A percentile compares a stretch with the other conserved stretches of the same genome.
Evolutionary conservation across 2,329 filamentous ascomycete species (phyloP).

Genomic region (Camptophora hylomeconis): DNA sequence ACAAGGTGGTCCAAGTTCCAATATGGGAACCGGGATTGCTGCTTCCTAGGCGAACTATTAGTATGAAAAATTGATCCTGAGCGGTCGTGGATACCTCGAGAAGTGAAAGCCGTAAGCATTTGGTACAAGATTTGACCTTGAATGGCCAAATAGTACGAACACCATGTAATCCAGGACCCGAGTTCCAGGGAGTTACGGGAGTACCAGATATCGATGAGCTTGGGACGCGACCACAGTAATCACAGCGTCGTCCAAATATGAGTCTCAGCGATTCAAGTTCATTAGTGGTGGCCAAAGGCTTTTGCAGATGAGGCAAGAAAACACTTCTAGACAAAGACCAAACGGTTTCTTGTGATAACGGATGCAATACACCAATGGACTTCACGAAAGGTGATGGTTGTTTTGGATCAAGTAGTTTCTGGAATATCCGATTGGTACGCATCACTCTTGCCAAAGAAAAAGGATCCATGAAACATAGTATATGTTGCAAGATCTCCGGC

Average conservation of each 20-base stretch:
- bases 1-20: conserved; percentile 58
- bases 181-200: conserved; percentile 36
- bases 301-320: conserved; percentile 55
- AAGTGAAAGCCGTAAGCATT: conserved; percentile 48
- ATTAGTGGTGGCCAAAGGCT: conserved; percentile 49
- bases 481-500: conserved; percentile 52
- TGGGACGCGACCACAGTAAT: conserved; percentile 47
- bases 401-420: conserved; percentile 42
- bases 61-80: conserved; percentile 11
- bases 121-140: conserved; percentile 50
- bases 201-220: conserved; percentile 10
- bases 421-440: conserved; percentile 54
- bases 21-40: conserved; percentile 51
- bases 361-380: too few species aligned
- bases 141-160: conserved; percentile 61
- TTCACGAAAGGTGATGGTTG: too few species aligned
- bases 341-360: conserved; percentile 49
- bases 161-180: conserved; percentile 48
- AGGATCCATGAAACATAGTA: conserved; percentile 55
- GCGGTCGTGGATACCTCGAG: conserved; percentile 44
- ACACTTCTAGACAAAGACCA: conserved; percentile 58
- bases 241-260: conserved; percentile 49
- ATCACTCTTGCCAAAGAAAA: conserved; percentile 51
- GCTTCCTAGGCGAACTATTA: conserved; percentile 45
- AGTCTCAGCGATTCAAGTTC: conserved; percentile 70